Base-by-base conservation (phyloP, 2,329 filamentous ascomycete species). In the Cladophialophora yegresii region DNA sequence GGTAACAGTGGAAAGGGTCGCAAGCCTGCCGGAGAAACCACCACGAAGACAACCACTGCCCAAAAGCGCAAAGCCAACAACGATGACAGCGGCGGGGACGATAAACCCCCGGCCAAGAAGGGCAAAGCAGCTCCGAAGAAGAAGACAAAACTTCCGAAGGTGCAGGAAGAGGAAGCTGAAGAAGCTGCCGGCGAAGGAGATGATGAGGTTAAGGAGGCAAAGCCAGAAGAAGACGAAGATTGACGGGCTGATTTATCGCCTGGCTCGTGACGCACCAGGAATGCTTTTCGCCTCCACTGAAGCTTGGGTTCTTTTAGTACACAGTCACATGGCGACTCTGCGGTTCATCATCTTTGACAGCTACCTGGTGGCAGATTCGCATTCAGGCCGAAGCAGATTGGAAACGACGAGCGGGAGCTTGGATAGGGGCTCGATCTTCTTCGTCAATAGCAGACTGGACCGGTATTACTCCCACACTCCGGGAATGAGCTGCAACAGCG, bases 81-180 rank as follows among this genome's bases (percentile, higher is more conserved):
- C 13, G 54, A 36, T 6, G 51, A 63, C 5, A 13, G n/a, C 49
- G 32, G 12, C 36, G 23, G 16, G n/a, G 54, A 51, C 33, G 57
- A 54, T 8, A 53, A 58, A 20, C 9, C 59, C 1, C 32, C 60
- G 7, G 9, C 54, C 1, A 65, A 55, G 60, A 69, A 65, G 56
- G 55, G 32, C 33, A 61, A 58, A 36, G 28, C n/a, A n/a, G 16
- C 50, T 23, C 49, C 23, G 13, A 62, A 32, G 40, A 61, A 64
- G 53, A 53, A 57, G 10, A 40, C 54, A 13, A 30, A 28, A 36
- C 51, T 20, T 32, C 47, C 1, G 28, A 53, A 58, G 45, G 47
- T 26, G 9, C 43, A 63, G 36, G 33, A 45, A 12, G 53, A 23
- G 26, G 54, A 62, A n/a, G 12, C 33, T n/a, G 59, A 61, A 8